Evolutionary conservation across 352 stramenopile genomes (phyloP), one percentile per base, ranked within the genome.

Genomic region (Globisporangium yorkense): DNA sequence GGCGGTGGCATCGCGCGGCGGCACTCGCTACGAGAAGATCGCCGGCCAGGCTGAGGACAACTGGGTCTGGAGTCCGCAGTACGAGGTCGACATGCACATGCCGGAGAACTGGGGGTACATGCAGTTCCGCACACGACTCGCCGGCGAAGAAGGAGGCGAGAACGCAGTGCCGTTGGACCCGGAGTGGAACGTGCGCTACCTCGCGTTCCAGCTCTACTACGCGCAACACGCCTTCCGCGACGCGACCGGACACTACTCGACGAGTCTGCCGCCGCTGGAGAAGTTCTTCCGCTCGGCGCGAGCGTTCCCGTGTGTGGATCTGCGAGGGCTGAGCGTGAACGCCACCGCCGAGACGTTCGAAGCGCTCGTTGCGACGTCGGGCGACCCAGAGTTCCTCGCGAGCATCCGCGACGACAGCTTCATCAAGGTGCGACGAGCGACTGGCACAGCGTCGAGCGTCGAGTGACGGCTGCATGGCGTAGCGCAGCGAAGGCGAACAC

Each of bases 51-150:
- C 43, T 1, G 84, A 90, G 49, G 72, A 87, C 21, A 97, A 96
- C 67, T 97, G 89, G 89, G 88, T 90, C 12, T 97, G 89, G 89
- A 88, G 81, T 67, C 62, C 82, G 13, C 89, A 97, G 71, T 74
- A 86, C 40, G 73, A 72, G 2, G 74, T 97, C 21, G 63, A 84
- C 39, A 97, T 97, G 89, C 89, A 97, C 68, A 72, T 81, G 15
- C 89, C 89, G 12, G 87, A 97, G 69, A 76, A 77, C 63, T 97
- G 89, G 89, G 89, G 89, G 18, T 96, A 94, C 55, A 56, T 97
- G 45, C 70, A 90, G n/a, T 95, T 97, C 57, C 70, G 67, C 0
- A 58, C 67, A 5, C 66, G 39, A 20, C 29, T 51, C 16, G 35
- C 35, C 35, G 35, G 35, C 35, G 62, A 76, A 3, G 50, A 56